Percentiles rank a stretch among this genome's conserved stretches.
These are phyloP conservation scores for Colletotrichum coccodes DNA, from an alignment of 2,329 filamentous ascomycete genomes.

Conservation along the genomic window DNA sequence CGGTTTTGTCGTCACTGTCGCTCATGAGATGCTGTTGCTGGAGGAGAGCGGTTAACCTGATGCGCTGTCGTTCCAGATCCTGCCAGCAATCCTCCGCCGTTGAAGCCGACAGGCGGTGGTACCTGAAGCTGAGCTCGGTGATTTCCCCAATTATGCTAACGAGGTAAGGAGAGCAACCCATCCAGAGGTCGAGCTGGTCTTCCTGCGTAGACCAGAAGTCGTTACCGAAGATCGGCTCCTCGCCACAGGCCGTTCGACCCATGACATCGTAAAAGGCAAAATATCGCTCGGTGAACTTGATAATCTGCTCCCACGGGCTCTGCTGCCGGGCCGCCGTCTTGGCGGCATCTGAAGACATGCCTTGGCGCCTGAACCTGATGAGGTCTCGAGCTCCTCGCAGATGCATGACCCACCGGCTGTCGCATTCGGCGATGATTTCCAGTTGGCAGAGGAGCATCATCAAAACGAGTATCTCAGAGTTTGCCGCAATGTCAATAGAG, in stretches of 20 bases:
- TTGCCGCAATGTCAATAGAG: slow-evolving; percentile 19
- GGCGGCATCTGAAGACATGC: slow-evolving; percentile 4
- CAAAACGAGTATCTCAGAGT: slow-evolving; percentile 31
- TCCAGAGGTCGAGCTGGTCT: slow-evolving; percentile 50
- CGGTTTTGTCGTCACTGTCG: slow-evolving; percentile 41
- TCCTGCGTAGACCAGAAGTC: slow-evolving; percentile 53
- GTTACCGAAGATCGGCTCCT: slow-evolving; percentile 51
- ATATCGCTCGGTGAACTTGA: slow-evolving; percentile 48
- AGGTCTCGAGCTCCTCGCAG: slow-evolving; percentile 54
- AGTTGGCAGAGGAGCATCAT: slow-evolving; percentile 34
- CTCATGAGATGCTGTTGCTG: slow-evolving; percentile 13
- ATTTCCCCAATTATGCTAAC: slow-evolving; percentile 52
- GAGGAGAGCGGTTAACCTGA: slow-evolving; percentile 7
- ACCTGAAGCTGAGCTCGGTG: slow-evolving; percentile 50
- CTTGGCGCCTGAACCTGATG: slow-evolving; percentile 46
- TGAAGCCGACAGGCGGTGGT: slow-evolving; percentile 35
- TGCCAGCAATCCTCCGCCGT: slow-evolving; percentile 21
- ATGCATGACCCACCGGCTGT: slow-evolving; percentile 54
- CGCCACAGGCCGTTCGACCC: slow-evolving; percentile 55
- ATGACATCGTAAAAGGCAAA: slow-evolving; percentile 59
- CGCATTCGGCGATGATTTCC: slow-evolving; percentile 44
- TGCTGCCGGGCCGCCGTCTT: slow-evolving; percentile 5
- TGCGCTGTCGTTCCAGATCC: slow-evolving; percentile 24
- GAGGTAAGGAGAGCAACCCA: slow-evolving; percentile 54
- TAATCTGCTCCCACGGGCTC: slow-evolving; percentile 34